These are phyloP conservation scores for Colletotrichum tamarilloi DNA, from an alignment of 2,329 filamentous ascomycete species.

Conservation along the genomic window DNA sequence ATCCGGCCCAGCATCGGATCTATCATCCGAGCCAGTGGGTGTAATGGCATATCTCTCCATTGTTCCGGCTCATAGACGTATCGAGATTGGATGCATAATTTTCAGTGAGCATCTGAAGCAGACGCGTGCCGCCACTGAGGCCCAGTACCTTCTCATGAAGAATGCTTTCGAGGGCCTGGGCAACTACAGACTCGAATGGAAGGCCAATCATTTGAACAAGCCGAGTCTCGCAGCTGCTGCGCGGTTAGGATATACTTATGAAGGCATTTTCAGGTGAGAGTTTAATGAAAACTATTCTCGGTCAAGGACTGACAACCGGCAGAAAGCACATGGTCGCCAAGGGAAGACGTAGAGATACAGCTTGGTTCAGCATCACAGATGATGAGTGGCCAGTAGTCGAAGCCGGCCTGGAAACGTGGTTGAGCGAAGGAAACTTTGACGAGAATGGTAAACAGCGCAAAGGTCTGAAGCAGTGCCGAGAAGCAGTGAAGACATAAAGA, in stretches of 20 bases:
- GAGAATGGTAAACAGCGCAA: conserved; percentile 60
- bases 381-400: conserved; percentile 66
- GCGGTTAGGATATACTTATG: conserved; percentile 68
- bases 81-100: conserved; percentile 69
- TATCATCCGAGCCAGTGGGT: conserved; percentile 51
- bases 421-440: conserved; percentile 67
- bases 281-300: neutral
- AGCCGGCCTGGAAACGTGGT: conserved; percentile 63
- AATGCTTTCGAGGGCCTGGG: conserved; percentile 65
- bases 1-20: conserved; percentile 41
- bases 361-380: conserved; percentile 69
- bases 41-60: conserved; percentile 59
- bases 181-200: conserved; percentile 72
- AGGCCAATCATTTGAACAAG: conserved; percentile 67
- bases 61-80: conserved; percentile 55
- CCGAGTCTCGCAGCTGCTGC: conserved; percentile 64
- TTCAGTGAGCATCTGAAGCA: conserved; percentile 62
- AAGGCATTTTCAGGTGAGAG: conserved; percentile 65
- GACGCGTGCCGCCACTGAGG: conserved; percentile 67
- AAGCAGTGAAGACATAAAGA: neutral
- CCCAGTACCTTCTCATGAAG: conserved; percentile 64
- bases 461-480: conserved; percentile 52
- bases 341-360: conserved; percentile 67
- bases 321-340: conserved; percentile 70
- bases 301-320: neutral